These are phyloP conservation scores for Trichothecium sympodiale DNA, from an alignment of 2,329 filamentous ascomycete genomes.

Conservation along the genomic window DNA sequence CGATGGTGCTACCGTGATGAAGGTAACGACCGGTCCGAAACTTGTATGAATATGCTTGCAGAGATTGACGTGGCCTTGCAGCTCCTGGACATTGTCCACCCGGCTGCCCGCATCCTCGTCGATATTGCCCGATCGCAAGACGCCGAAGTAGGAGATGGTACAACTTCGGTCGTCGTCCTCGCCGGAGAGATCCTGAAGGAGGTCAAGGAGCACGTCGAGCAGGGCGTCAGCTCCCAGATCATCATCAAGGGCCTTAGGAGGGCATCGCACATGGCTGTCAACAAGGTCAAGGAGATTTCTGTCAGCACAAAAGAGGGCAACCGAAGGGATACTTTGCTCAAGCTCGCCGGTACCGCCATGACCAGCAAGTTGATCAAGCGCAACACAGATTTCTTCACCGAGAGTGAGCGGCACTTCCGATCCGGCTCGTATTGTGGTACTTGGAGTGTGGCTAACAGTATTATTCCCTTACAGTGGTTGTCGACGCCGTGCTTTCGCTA, in stretches of 20 bases:
- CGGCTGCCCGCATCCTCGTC: constrained; percentile 90
- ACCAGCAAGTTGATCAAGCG: constrained; percentile 98
- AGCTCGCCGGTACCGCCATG: constrained; percentile 93
- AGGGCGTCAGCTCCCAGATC: constrained; percentile 92
- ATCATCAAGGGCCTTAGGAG: constrained; percentile 93
- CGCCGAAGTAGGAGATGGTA: constrained; percentile 96
- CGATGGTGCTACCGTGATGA: constrained; percentile 98
- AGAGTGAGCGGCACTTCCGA: constrained; percentile 53
- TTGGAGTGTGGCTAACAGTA: constrained; percentile 14
- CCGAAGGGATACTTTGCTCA: constrained; percentile 76
- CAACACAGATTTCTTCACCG: constrained; percentile 94
- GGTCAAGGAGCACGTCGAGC: constrained; percentile 89
- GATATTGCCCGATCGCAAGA: constrained; percentile 99
- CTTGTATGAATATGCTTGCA: neutral
- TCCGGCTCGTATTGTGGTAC: neutral
- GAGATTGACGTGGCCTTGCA: constrained; percentile 21
- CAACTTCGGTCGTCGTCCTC: constrained; percentile 91
- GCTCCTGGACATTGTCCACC: constrained; percentile 97
- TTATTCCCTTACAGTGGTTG: constrained; percentile 67
- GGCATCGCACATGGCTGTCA: constrained; percentile 82
- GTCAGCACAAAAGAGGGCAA: constrained; percentile 73
- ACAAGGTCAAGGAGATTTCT: constrained; percentile 98
- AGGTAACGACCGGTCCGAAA: constrained; percentile 42
- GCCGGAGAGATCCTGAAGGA: constrained; percentile 98
- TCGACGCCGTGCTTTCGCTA: constrained; percentile 87